A percentile compares a stretch with the other conserved stretches of the same genome.
phyloP scores from a whole-genome alignment of 192 early-diverging fungal species.

The Coemansia umbellata region DNA sequence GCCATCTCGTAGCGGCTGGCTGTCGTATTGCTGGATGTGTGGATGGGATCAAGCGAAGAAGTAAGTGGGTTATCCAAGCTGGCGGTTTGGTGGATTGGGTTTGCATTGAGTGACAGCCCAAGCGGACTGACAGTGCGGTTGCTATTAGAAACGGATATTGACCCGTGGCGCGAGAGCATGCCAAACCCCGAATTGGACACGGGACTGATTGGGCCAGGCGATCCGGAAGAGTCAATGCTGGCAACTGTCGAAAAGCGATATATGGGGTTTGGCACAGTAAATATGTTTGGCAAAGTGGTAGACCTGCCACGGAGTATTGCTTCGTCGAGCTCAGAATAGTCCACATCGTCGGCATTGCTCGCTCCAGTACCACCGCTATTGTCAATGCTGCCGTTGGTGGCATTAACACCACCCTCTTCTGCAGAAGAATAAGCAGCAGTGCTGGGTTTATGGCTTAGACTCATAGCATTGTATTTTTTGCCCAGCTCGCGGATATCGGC shows the following conservation, averaged over 20 bases:
- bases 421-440: background rate
- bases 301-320: conserved; percentile 48
- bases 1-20: conserved; percentile 5
- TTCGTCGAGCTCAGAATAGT: conserved; percentile 47
- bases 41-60: conserved; percentile 9
- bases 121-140: conserved; percentile 43
- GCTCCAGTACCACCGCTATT: background rate
- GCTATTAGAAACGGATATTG: conserved; percentile 30
- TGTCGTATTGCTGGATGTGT: background rate
- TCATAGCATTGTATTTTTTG: conserved; percentile 22
- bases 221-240: conserved; percentile 1
- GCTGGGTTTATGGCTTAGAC: conserved; percentile 3
- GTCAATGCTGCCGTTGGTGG: background rate
- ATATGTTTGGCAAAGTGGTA: conserved; percentile 45
- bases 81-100: conserved; percentile 35
- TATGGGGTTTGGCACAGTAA: conserved; percentile 22
- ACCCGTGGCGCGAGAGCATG: conserved; percentile 45
- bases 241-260: conserved; percentile 24
- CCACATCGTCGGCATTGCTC: conserved; percentile 4
- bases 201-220: conserved; percentile 29
- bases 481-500: conserved; percentile 22
- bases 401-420: background rate
- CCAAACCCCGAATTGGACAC: conserved; percentile 21
- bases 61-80: conserved; percentile 41
- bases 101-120: conserved; percentile 26